Percentiles rank a stretch among this genome's conserved stretches.
Conservation (phyloP, 192 early-diverging fungal species). For the Pilaira anomala region DNA sequence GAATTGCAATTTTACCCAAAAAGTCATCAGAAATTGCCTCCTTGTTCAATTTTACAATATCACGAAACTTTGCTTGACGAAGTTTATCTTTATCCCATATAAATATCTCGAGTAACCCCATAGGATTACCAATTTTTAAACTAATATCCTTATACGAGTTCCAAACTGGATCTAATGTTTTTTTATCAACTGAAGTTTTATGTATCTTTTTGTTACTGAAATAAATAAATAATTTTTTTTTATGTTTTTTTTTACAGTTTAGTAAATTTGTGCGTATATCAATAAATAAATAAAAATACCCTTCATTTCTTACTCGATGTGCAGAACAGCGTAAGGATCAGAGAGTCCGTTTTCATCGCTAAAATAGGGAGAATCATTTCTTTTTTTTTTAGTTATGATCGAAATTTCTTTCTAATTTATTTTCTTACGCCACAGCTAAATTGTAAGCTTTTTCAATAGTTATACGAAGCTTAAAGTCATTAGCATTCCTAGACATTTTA, state of each 20-base stretch:
- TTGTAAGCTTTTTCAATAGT: conserved; percentile 9
- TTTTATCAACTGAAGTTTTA: conserved; percentile 56
- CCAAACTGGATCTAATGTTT: conserved; percentile 70
- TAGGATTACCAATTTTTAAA: conserved; percentile 36
- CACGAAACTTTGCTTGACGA: background rate
- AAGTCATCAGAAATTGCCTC: conserved; percentile 60
- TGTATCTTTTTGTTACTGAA: conserved; percentile 41
- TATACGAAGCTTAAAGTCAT: conserved; percentile 18
- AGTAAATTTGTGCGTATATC: too few species aligned
- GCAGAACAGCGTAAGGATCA: conserved; percentile 31
- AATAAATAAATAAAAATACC: too few species aligned
- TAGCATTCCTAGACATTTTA: conserved; percentile 2
- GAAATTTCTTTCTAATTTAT: background rate
- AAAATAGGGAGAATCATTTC: background rate
- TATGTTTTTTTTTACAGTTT: background rate
- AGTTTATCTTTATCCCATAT: conserved; percentile 1
- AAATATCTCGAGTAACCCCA: conserved; percentile 41
- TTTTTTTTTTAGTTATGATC: background rate
- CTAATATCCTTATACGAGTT: conserved; percentile 55
- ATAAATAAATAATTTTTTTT: too few species aligned
- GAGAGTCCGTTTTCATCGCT: conserved; percentile 30
- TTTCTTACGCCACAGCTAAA: conserved; percentile 31
- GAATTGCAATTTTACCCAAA: conserved; percentile 59
- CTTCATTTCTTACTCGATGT: conserved; percentile 18
- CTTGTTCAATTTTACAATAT: conserved; percentile 60